These are phyloP conservation scores for Ceratobasidium sp. DNA, from an alignment of 1,284 basidiomycete genomes.

Conservation along the genomic window DNA sequence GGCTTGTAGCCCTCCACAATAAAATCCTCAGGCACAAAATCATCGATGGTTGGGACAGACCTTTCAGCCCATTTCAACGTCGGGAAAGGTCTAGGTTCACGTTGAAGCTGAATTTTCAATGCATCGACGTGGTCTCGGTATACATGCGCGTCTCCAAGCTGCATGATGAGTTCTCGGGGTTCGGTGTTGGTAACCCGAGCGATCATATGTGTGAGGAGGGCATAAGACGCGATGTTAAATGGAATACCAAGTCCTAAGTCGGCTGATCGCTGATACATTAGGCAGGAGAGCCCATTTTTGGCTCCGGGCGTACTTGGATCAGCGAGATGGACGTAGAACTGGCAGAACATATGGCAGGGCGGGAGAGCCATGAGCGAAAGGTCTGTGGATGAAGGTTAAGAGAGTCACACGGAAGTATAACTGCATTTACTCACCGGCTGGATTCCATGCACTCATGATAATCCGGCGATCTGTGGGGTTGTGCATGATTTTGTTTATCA, in stretches of 20 bases:
- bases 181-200: conserved; percentile 88
- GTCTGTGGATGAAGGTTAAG: conserved; percentile 54
- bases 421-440: conserved; percentile 69
- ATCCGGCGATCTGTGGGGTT: conserved; percentile 97
- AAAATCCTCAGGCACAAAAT: conserved; percentile 83
- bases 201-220: conserved; percentile 95
- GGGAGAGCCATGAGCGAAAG: conserved; percentile 94
- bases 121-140: conserved; percentile 93
- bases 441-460: conserved; percentile 97
- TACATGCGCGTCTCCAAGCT: conserved; percentile 96
- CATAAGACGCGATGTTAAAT: conserved; percentile 99
- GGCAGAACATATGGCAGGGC: conserved; percentile 98
- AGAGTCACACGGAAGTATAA: neutral
- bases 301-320: conserved; percentile 55
- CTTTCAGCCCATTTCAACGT: conserved; percentile 72
- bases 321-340: conserved; percentile 95
- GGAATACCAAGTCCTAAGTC: conserved; percentile 97
- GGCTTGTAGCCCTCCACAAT: conserved; percentile 87
- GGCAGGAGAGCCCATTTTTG: conserved; percentile 84
- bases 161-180: conserved; percentile 87
- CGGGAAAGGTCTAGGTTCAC: conserved; percentile 85
- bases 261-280: conserved; percentile 98
- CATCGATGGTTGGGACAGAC: conserved; percentile 65
- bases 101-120: conserved; percentile 78
- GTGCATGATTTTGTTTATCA: conserved; percentile 90